These are phyloP conservation scores for Pinus tabuliformis DNA, from an alignment of 75 land plant species.

Conservation along the genomic window DNA sequence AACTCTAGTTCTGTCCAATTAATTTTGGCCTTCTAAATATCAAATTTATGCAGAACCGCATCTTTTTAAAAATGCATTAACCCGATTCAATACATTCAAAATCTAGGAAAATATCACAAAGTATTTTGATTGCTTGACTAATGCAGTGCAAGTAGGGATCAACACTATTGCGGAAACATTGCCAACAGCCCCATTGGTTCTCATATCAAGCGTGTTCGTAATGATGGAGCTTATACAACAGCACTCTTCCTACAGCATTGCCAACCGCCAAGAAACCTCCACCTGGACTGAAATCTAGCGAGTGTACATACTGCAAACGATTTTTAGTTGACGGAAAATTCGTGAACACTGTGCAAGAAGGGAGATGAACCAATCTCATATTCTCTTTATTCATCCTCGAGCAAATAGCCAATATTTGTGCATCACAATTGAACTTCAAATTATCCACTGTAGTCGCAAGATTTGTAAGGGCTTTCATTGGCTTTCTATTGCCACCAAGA, in stretches of 20 bases:
- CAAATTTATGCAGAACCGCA: no score
- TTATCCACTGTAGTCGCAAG: conserved; percentile 58
- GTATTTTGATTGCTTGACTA: no score
- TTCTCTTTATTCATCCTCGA: conserved; percentile 77
- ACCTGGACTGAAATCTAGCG: conserved; percentile 89
- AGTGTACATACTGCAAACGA: conserved; percentile 59
- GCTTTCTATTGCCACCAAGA: conserved; percentile 68
- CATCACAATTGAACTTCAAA: conserved; percentile 78
- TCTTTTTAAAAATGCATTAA: no score
- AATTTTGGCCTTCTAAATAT: no score
- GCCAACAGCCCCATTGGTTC: conserved; percentile 1
- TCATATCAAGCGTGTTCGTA: conserved; percentile 70
- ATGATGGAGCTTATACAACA: conserved; percentile 86
- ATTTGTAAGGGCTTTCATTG: conserved; percentile 73
- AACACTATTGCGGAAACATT: no score
- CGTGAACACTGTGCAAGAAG: conserved; percentile 79
- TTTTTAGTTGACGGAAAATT: conserved; percentile 76
- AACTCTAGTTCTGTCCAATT: no score
- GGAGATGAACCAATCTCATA: conserved; percentile 78
- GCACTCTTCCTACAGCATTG: conserved; percentile 79
- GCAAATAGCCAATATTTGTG: conserved; percentile 80
- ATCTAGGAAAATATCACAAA: no score
- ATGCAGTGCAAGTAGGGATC: no score
- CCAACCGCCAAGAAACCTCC: conserved; percentile 91
- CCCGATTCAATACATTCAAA: no score